Base-by-base conservation (phyloP, 192 early-diverging fungal genomes). In the Rhizoclosmatium globosum region DNA sequence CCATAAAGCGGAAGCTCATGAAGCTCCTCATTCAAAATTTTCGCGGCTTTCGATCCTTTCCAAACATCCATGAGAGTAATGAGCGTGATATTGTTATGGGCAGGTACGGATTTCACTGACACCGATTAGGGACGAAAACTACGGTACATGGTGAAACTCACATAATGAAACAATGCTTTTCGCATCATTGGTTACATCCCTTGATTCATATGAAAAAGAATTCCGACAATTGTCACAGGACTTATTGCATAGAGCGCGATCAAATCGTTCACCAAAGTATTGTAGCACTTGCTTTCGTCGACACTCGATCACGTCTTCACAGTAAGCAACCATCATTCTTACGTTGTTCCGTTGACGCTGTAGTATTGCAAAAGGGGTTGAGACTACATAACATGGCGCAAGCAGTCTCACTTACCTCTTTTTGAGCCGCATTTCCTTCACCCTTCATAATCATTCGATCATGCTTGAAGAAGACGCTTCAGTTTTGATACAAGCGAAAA, bases 191-290 rank as follows among this genome's bases (percentile, higher is more conserved):
- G 89, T 92, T 44, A 94, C 48, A 76, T 94, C 90, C 43, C 85
- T 79, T 9, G 71, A 71, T 31, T 82, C 68, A n/a, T 61, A 79
- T 9, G 69, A 59, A 21, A 64, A 64, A 43, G 79, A 72, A n/a
- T 68, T 76, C 41, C 85, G 76, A 81, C 97, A 99, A 84, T 96
- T 97, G 81, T 99, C 97, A 76, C 97, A 99, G 0, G 93, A 94
- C 47, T 88, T 83, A 64, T 87, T 71, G 84, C 97, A 99, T 6
- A 83, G 59, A 0, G 59, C n/a, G 0, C 75, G 61, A 47, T 93
- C 86, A 80, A 96, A 95, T 2, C 71, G 80, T 82, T 99, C 96
- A 15, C 94, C 94, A 91, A 99, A 99, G 81, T 99, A 97, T 64
- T 86, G 76, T 69, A 98, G 84, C 11, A 98, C 93, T 68, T 93